Evolutionary conservation across 2,329 filamentous ascomycete species (phyloP).

Genomic region (Arthrobotrys pseudoclavata): DNA sequence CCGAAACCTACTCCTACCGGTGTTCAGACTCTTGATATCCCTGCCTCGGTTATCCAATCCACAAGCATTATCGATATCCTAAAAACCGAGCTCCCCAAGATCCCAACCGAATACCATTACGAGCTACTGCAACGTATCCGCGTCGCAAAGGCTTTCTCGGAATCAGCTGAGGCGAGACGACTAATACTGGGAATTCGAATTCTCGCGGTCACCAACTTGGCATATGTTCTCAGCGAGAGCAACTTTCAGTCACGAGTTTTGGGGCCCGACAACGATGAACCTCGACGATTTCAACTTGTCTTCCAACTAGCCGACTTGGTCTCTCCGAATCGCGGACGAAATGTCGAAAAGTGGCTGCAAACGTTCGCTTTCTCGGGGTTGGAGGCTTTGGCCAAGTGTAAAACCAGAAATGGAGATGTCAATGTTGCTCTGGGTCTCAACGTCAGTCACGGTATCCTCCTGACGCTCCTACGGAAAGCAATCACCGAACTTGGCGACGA

Average conservation of each 20-base stretch:
- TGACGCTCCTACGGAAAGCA: constrained; percentile 92
- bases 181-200: constrained; percentile 84
- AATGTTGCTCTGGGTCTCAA: constrained; percentile 92
- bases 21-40: constrained; percentile 75
- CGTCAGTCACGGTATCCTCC: constrained; percentile 93
- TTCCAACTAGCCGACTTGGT: constrained; percentile 94
- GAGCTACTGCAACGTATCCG: constrained; percentile 87
- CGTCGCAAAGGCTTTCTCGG: constrained; percentile 82
- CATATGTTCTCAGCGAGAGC: constrained; percentile 86
- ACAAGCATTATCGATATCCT: constrained; percentile 73
- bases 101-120: constrained; percentile 82
- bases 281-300: constrained; percentile 86
- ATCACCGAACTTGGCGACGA: constrained; percentile 82
- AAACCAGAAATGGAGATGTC: constrained; percentile 82
- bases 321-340: constrained; percentile 67
- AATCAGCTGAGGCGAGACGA: constrained; percentile 76
- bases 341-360: constrained; percentile 82
- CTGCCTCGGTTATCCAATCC: constrained; percentile 71
- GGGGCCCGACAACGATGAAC: constrained; percentile 89
- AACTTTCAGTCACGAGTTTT: constrained; percentile 89
- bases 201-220: constrained; percentile 88
- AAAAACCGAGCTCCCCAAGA: constrained; percentile 72
- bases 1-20: constrained; percentile 71
- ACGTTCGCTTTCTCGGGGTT: constrained; percentile 84
- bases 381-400: constrained; percentile 86